Evolutionary conservation across 208 protist species (phyloP).

Genomic region (Vickermania ingenoplastis): DNA sequence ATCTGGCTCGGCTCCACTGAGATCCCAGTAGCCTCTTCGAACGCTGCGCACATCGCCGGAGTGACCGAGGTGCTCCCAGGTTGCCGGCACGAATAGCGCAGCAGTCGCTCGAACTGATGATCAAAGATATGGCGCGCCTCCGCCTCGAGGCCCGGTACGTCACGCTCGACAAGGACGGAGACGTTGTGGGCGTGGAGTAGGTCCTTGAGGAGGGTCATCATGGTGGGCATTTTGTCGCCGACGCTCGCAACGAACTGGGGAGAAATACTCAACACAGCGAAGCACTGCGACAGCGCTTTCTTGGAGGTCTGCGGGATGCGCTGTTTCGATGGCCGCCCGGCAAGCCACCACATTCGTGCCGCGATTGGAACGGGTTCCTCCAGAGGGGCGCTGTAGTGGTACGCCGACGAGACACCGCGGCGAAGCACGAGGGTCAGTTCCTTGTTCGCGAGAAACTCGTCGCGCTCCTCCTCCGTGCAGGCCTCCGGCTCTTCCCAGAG

Average conservation of each 20-base stretch:
- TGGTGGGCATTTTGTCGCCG: neutral
- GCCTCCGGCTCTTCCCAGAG: neutral
- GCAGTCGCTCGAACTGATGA: slow-evolving; percentile 23
- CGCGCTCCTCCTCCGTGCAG: slow-evolving; percentile 1
- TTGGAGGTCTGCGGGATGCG: neutral
- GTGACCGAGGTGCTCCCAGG: slow-evolving; percentile 18
- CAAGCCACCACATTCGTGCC: neutral
- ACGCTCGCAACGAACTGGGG: slow-evolving; percentile 5
- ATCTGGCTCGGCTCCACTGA: slow-evolving; percentile 11
- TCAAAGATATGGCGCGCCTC: slow-evolving; percentile 19
- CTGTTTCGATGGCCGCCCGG: neutral
- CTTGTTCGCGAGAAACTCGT: neutral
- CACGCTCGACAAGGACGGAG: slow-evolving; percentile 12
- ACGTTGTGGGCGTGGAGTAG: slow-evolving; percentile 23
- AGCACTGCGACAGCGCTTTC: slow-evolving; percentile 9
- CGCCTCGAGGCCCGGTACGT: slow-evolving; percentile 10
- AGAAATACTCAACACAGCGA: slow-evolving; percentile 26
- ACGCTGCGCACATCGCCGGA: slow-evolving; percentile 7
- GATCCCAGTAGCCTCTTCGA: slow-evolving; percentile 15
- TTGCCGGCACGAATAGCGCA: slow-evolving; percentile 36
- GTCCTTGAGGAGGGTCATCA: slow-evolving; percentile 8
- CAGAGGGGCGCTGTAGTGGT: neutral
- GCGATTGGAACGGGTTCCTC: neutral
- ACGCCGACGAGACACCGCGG: neutral
- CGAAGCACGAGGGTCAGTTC: slow-evolving; percentile 1